Percentiles rank a stretch among this genome's conserved stretches.
Evolutionary conservation across 1,139 yeast species (phyloP).

Genomic region (Debaryomycetaceae sp.): DNA sequence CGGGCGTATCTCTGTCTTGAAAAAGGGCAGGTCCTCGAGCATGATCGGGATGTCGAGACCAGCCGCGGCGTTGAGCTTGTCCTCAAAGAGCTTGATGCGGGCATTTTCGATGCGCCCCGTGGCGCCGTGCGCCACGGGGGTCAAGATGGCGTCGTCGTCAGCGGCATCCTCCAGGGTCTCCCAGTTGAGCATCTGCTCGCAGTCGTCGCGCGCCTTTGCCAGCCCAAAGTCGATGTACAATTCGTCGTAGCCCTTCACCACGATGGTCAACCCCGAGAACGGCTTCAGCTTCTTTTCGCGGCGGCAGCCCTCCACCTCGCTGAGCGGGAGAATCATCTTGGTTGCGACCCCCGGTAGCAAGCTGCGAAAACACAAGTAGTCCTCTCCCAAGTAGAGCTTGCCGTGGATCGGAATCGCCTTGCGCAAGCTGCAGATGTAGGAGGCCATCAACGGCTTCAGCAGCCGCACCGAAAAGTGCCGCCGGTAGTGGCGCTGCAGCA

Average conservation of each 20-base stretch:
- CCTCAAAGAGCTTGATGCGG: conserved; percentile 59
- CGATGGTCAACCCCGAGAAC: conserved; percentile 65
- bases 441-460: conserved; percentile 50
- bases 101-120: conserved; percentile 38
- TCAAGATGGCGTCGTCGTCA: neutral
- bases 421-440: conserved; percentile 69
- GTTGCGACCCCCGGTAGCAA: conserved; percentile 75
- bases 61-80: conserved; percentile 49
- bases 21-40: conserved; percentile 59
- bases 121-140: conserved; percentile 14
- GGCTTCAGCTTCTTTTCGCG: conserved; percentile 52
- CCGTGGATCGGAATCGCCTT: conserved; percentile 79
- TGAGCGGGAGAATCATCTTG: conserved; percentile 77
- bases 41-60: conserved; percentile 67
- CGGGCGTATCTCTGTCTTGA: conserved; percentile 50
- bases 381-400: conserved; percentile 66
- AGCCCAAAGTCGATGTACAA: conserved; percentile 71
- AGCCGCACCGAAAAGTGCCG: conserved; percentile 61
- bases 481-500: conserved; percentile 53
- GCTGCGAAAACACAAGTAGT: conserved; percentile 72
- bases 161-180: conserved; percentile 15
- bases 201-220: conserved; percentile 67
- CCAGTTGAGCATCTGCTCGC: conserved; percentile 50
- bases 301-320: conserved; percentile 64
- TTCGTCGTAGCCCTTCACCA: conserved; percentile 72